phyloP scores from a whole-genome alignment of 331 rosid species.

The Dryas integrifolia region DNA sequence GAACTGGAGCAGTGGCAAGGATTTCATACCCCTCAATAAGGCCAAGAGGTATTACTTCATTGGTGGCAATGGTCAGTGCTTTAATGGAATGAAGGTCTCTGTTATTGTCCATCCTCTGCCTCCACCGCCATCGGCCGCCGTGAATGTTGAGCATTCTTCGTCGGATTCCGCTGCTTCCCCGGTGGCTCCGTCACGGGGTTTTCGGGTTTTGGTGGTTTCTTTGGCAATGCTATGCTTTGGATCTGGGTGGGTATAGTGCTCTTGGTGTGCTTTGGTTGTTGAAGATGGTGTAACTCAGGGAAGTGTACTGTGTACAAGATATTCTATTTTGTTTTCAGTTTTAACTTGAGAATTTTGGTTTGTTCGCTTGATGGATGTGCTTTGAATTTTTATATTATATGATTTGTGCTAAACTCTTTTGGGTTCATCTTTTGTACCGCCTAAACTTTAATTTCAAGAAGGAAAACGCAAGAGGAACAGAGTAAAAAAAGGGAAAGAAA shows the following conservation, averaged over 20 bases:
- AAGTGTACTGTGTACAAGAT: slow-evolving; percentile 25
- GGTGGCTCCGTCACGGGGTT: slow-evolving; percentile 17
- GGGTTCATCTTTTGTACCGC: neutral
- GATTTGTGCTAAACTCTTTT: neutral
- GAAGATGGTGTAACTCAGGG: slow-evolving; percentile 12
- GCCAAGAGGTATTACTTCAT: slow-evolving; percentile 75
- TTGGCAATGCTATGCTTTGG: slow-evolving; percentile 38
- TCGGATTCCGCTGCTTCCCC: slow-evolving; percentile 27
- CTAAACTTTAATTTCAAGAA: neutral
- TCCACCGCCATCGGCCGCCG: slow-evolving; percentile 28
- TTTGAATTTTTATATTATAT: neutral
- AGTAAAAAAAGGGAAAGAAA: neutral
- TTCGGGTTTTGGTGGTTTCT: slow-evolving; percentile 26
- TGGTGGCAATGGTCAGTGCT: slow-evolving; percentile 85
- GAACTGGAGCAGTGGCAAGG: slow-evolving; percentile 89
- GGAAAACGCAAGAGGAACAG: neutral
- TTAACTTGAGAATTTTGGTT: neutral
- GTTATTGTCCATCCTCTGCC: slow-evolving; percentile 52
- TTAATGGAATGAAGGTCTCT: slow-evolving; percentile 63
- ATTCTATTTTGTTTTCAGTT: neutral
- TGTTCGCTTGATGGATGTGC: neutral
- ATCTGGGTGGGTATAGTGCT: slow-evolving; percentile 28
- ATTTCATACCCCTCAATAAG: slow-evolving; percentile 62
- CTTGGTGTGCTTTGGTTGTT: neutral
- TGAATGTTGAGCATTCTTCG: neutral